These are phyloP conservation scores for Aspergillus haitiensis DNA, from an alignment of 495 filamentous ascomycete species.

Conservation along the genomic window DNA sequence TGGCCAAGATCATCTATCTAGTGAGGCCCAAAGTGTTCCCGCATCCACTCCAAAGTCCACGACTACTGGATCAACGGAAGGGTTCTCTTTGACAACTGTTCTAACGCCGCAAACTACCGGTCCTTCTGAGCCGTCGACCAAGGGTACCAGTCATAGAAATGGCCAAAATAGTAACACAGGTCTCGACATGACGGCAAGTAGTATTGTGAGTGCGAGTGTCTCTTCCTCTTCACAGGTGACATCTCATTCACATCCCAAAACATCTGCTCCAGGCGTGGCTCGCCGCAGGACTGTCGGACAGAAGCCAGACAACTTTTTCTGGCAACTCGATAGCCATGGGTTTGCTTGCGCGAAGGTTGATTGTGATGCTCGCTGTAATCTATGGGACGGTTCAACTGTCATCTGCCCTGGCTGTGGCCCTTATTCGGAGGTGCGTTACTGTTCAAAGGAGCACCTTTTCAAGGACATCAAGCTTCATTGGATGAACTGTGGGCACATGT, in stretches of 20 bases:
- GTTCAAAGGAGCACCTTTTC: constrained; percentile 38
- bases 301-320: constrained; percentile 25
- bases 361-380: constrained; percentile 54
- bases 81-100: neutral
- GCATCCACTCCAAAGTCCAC: constrained; percentile 18
- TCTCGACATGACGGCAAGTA: neutral
- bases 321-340: constrained; percentile 27
- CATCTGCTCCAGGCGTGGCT: too few relatives aligned
- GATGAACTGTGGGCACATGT: constrained; percentile 26
- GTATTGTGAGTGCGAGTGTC: neutral
- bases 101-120: constrained; percentile 15
- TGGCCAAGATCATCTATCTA: neutral
- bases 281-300: neutral
- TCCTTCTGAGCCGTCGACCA: constrained; percentile 4
- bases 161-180: neutral
- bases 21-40: neutral
- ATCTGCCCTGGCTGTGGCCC: constrained; percentile 51
- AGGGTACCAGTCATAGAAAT: neutral
- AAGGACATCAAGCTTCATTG: constrained; percentile 40
- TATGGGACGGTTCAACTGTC: constrained; percentile 37
- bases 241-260: too few relatives aligned
- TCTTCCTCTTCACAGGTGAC: neutral
- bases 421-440: constrained; percentile 42
- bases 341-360: constrained; percentile 31
- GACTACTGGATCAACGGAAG: constrained; percentile 12